Evolutionary conservation across 306 rosid genomes (phyloP).

Genomic region (Lathyrus tuberosus): DNA sequence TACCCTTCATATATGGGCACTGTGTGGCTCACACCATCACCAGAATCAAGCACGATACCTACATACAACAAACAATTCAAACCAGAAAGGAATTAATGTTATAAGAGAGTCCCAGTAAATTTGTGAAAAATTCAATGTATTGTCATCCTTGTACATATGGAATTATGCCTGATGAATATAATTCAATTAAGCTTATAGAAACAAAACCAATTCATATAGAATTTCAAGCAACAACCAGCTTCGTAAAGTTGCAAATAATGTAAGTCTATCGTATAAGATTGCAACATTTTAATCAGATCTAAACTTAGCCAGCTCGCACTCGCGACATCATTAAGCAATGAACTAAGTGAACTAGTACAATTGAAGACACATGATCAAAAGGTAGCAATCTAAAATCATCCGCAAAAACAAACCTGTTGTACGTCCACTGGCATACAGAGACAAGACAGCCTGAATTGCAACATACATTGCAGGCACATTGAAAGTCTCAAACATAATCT

Average conservation of each 20-base stretch:
- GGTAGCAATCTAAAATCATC: conserved; percentile 19
- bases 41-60: conserved; percentile 81
- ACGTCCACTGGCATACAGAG: conserved; percentile 77
- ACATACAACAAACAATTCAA: conserved; percentile 31
- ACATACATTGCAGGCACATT: conserved; percentile 71
- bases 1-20: conserved; percentile 80
- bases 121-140: conserved; percentile 11
- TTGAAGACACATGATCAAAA: conserved; percentile 1
- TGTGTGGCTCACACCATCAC: conserved; percentile 81
- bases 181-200: conserved; percentile 20
- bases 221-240: conserved; percentile 10
- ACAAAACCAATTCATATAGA: conserved; percentile 16
- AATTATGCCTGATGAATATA: not conserved
- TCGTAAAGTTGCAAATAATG: not conserved
- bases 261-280: not conserved
- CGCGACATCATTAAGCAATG: not conserved
- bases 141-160: not conserved
- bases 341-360: conserved; percentile 5
- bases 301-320: not conserved
- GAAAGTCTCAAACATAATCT: conserved; percentile 70
- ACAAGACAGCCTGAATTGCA: conserved; percentile 67
- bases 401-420: conserved; percentile 59
- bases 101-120: not conserved
- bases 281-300: not conserved
- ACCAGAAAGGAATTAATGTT: not conserved